Base-by-base conservation (phyloP, 345 rosid species). In the Salix udensis region DNA sequence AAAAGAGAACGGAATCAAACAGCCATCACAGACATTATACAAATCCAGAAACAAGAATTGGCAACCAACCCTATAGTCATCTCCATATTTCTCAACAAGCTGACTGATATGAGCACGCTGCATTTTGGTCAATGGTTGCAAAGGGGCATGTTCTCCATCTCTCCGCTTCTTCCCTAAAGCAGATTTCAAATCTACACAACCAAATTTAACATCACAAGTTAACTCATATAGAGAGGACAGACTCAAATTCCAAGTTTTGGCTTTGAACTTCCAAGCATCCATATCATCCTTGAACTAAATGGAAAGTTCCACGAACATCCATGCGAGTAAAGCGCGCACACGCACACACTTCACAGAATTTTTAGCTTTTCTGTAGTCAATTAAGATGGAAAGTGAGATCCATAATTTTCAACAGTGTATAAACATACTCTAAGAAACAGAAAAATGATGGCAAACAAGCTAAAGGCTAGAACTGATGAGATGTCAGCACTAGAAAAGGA, bases 101-200 rank as follows among this genome's bases (percentile, higher is more conserved):
- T 82, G 89, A 24, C 91, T 64, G 1, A 89, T 52, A 82, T 86
- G 89, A 60, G 77, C 76, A 4, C 98, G 94, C 74, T 93, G 99
- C 84, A 89, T 89, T 8, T 87, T 81, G 10, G 97, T 96, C 84
- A 96, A 85, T 0, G 98, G 98, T 77, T 91, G 92, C 77, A 81
- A 82, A 76, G 90, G 88, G 2, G 93, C 91, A 65, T 84, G 79
- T 79, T 92, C 88, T n/a, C 99, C 97, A 78, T 91, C 97, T 77
- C 81, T 95, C 68, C 98, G 82, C 79, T 90, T 90, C 88, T 93
- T 95, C 72, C 98, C 97, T 36, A 95, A 84, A 7, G 96, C 98
- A 12, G 91, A 82, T 88, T 93, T 93, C 77, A 95, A 83, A 86
- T 95, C 98, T 95, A 81, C 39, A 19, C 72, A 65, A 48, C 70